phyloP scores from a whole-genome alignment of 306 rosid species.

The Cicer cuneatum region DNA sequence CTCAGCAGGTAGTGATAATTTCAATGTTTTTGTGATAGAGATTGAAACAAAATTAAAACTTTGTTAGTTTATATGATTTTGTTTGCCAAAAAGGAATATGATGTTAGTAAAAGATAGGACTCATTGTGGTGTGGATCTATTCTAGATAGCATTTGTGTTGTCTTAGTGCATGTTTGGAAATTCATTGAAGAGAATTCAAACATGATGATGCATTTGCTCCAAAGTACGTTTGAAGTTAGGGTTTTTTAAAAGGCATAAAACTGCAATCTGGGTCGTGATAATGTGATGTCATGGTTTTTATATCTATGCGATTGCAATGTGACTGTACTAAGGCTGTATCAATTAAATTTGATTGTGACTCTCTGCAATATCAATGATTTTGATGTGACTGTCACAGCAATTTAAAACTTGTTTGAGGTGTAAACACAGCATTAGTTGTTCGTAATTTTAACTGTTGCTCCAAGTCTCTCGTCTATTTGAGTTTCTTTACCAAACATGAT shows the following conservation, averaged over 20 bases:
- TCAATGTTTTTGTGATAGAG: background rate
- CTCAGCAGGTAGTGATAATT: conserved; percentile 71
- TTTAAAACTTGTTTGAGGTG: background rate
- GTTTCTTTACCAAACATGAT: background rate
- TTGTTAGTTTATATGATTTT: background rate
- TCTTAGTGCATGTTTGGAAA: conserved; percentile 6
- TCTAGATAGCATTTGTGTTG: background rate
- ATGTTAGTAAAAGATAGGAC: background rate
- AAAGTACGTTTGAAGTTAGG: background rate
- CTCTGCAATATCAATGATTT: background rate
- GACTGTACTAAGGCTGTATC: background rate
- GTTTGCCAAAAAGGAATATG: background rate
- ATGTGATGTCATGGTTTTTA: background rate
- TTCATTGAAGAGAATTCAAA: conserved; percentile 7
- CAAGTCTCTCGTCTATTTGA: background rate
- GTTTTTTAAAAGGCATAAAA: background rate
- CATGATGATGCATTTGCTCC: conserved; percentile 17
- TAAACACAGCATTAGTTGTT: background rate
- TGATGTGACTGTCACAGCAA: background rate
- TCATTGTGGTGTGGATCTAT: background rate
- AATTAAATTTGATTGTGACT: background rate
- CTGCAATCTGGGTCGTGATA: background rate
- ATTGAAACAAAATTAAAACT: background rate
- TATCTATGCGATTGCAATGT: background rate
- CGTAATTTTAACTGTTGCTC: background rate